Base-by-base conservation (phyloP, 352 stramenopile genomes). In the Phytophthora colocasiae region DNA sequence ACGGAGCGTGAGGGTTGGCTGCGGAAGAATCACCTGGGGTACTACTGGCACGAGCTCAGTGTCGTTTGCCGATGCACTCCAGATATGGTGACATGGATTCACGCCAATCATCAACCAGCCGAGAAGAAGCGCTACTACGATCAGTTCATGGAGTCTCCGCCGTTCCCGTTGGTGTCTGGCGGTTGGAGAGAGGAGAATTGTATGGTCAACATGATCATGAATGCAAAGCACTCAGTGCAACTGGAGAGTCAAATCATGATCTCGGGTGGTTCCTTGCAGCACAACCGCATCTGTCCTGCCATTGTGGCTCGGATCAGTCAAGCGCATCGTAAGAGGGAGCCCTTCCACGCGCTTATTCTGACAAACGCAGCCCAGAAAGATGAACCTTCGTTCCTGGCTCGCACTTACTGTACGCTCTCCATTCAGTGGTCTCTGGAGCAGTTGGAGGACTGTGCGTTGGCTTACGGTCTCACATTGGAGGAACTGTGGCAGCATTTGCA, bases 171-270 rank as follows among this genome's bases (percentile, higher is more conserved):
- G 4, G 83, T 93, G 6, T 85, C 85, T 5, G 85, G 81, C 11
- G 85, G 85, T 11, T 92, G 83, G 85, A 71, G 72, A 57, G 85
- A 93, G 67, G 85, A 93, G 55, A 92, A 93, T 50, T 81, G 71
- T 14, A 93, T 93, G 83, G 74, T 93, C 14, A 90, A 91, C 54
- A 85, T 93, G 78, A 93, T 93, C 46, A 65, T 92, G 53, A 70
- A 79, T 49, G 85, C 85, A 10, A 78, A 81, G 57, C 58, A 77
- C 29, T 88, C 80, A 1, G 69, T 92, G 15, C 85, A 93, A 27
- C 69, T 93, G 27, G 85, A 93, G 61, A 93, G 89, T 54, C 85
- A 93, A 80, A 92, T 93, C 53, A 70, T 93, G 50, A 91, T 93
- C 54, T 91, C 85, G 5, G 85, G 85, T 6, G 85, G 83, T 19